phyloP scores from a whole-genome alignment of 2,329 filamentous ascomycete species.

The Dendryphion nanum region DNA sequence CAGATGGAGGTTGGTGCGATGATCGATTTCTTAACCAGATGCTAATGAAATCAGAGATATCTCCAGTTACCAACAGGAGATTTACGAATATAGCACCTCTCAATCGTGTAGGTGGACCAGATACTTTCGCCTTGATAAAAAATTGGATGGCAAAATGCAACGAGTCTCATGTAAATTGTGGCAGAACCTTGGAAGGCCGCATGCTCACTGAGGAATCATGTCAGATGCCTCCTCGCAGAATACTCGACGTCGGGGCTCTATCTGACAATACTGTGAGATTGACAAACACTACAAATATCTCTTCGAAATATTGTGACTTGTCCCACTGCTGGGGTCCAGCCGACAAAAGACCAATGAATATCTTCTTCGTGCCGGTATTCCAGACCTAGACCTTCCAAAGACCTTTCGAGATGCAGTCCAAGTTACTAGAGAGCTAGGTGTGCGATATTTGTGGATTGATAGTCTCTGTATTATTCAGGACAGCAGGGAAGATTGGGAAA shows the following conservation, averaged over 20 bases:
- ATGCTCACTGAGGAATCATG: not conserved
- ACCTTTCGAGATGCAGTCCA: constrained; percentile 17
- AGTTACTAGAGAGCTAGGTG: constrained; percentile 9
- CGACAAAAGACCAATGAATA: not conserved
- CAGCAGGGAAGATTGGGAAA: constrained; percentile 8
- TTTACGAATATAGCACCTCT: too few relatives aligned
- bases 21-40: too few relatives aligned
- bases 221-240: not conserved
- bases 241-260: not conserved
- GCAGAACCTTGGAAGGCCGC: not conserved
- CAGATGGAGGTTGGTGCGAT: too few relatives aligned
- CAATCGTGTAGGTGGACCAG: not conserved
- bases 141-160: not conserved
- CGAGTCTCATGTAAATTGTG: not conserved
- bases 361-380: not conserved
- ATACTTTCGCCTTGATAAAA: not conserved
- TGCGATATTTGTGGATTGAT: constrained; percentile 18
- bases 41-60: too few relatives aligned
- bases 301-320: not conserved
- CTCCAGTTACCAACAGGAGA: too few relatives aligned
- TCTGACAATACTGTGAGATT: not conserved
- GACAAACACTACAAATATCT: not conserved
- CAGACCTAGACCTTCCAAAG: constrained; percentile 6
- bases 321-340: not conserved
- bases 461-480: constrained; percentile 14